Percentiles rank a stretch among this genome's conserved stretches.
phyloP scores from a whole-genome alignment of 73 alveolate species.

The Paramecium pentaurelia region DNA sequence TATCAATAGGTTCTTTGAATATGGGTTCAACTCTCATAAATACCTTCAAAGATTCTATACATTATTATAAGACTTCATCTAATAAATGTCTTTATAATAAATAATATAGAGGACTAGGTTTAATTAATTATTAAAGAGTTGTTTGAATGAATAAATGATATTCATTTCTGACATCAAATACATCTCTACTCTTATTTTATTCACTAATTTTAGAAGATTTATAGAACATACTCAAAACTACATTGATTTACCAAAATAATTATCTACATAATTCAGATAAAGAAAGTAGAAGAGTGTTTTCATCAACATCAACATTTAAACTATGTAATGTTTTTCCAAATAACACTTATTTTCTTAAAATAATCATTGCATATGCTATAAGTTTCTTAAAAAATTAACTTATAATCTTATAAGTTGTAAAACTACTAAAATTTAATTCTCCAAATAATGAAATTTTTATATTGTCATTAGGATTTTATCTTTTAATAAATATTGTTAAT shows the following conservation, averaged over 20 bases:
- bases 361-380: background rate
- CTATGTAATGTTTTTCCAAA: slow-evolving; percentile 17
- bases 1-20: slow-evolving; percentile 30
- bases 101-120: slow-evolving; percentile 42
- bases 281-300: background rate
- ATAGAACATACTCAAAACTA: background rate
- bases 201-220: background rate
- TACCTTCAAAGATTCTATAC: background rate
- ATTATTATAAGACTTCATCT: background rate
- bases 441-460: background rate
- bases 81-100: background rate
- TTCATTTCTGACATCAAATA: slow-evolving; percentile 10
- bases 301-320: slow-evolving; percentile 35
- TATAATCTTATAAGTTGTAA: background rate
- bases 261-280: slow-evolving; percentile 1
- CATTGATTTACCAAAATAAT: slow-evolving; percentile 27
- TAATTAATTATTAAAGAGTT: background rate
- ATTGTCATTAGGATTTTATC: background rate
- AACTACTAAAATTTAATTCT: slow-evolving; percentile 26
- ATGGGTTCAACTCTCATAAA: slow-evolving; percentile 47
- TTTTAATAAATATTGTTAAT: background rate
- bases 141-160: background rate
- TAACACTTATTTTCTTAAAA: slow-evolving; percentile 13
- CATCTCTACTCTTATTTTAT: background rate
- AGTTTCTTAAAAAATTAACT: slow-evolving; percentile 12